Conservation (phyloP, 805 yeast species). For the Phaffomyces antillensis region DNA sequence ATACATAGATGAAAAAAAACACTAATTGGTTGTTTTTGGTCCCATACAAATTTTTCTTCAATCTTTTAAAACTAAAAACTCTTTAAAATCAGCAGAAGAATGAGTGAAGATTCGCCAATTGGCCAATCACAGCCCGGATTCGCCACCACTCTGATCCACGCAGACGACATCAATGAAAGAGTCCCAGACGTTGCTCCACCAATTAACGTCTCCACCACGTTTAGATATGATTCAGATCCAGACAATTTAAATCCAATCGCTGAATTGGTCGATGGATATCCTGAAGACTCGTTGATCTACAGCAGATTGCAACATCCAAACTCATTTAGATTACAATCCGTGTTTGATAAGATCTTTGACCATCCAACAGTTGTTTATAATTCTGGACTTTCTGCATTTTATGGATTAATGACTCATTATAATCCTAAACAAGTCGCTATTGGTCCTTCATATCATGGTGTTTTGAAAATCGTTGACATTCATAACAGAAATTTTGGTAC, state of each 20-base stretch:
- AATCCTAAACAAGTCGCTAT: slow-evolving; percentile 72
- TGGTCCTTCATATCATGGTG: slow-evolving; percentile 83
- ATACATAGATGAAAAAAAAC: too few relatives aligned
- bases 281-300: slow-evolving; percentile 42
- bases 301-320: slow-evolving; percentile 76
- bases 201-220: slow-evolving; percentile 77
- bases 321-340: slow-evolving; percentile 56
- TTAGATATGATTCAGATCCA: slow-evolving; percentile 57
- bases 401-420: slow-evolving; percentile 59
- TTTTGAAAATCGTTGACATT: slow-evolving; percentile 61
- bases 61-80: too few relatives aligned
- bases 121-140: slow-evolving; percentile 28
- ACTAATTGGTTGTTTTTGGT: too few relatives aligned
- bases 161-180: slow-evolving; percentile 51
- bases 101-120: background rate
- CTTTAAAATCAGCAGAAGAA: too few relatives aligned
- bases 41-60: too few relatives aligned
- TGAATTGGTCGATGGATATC: slow-evolving; percentile 28
- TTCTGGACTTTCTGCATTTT: slow-evolving; percentile 78
- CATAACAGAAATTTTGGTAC: slow-evolving; percentile 55
- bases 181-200: slow-evolving; percentile 71
- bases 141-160: slow-evolving; percentile 61
- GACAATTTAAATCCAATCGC: slow-evolving; percentile 41
- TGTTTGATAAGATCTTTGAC: slow-evolving; percentile 46
- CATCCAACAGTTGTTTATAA: slow-evolving; percentile 65